Conservation (phyloP, 306 rosid species). For the Fagus sylvatica region DNA sequence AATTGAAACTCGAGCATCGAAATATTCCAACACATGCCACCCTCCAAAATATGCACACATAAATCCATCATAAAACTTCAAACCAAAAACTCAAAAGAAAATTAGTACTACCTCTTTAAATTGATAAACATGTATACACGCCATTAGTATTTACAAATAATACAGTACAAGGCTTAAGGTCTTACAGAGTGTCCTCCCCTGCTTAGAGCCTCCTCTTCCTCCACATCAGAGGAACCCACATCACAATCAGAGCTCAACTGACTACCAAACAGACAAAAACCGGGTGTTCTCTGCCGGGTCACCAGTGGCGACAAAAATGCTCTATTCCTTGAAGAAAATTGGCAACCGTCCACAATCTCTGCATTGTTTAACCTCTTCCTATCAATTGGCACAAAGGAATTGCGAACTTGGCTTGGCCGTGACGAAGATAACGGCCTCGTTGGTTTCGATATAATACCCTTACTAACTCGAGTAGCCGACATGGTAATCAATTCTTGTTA, state of each 20-base stretch:
- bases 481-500: slow-evolving; percentile 11
- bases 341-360: slow-evolving; percentile 24
- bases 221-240: slow-evolving; percentile 34
- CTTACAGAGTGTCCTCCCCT: slow-evolving; percentile 50
- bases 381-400: slow-evolving; percentile 14
- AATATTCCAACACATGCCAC: not conserved
- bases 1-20: not conserved
- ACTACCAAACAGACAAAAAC: slow-evolving; percentile 23
- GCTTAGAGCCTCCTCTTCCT: slow-evolving; percentile 24
- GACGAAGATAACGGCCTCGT: no score
- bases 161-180: not conserved
- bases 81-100: not conserved
- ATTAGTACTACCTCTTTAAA: not conserved
- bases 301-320: slow-evolving; percentile 12
- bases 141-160: not conserved
- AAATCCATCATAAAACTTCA: not conserved
- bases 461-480: slow-evolving; percentile 35
- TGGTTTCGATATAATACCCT: slow-evolving; percentile 7
- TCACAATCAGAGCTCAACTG: slow-evolving; percentile 41
- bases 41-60: not conserved
- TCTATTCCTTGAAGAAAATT: slow-evolving; percentile 12
- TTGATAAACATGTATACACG: not conserved
- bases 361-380: slow-evolving; percentile 27
- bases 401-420: no score
- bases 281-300: slow-evolving; percentile 35